These are phyloP conservation scores for Phytophthora fragariae DNA, from an alignment of 352 stramenopile genomes.

Conservation along the genomic window DNA sequence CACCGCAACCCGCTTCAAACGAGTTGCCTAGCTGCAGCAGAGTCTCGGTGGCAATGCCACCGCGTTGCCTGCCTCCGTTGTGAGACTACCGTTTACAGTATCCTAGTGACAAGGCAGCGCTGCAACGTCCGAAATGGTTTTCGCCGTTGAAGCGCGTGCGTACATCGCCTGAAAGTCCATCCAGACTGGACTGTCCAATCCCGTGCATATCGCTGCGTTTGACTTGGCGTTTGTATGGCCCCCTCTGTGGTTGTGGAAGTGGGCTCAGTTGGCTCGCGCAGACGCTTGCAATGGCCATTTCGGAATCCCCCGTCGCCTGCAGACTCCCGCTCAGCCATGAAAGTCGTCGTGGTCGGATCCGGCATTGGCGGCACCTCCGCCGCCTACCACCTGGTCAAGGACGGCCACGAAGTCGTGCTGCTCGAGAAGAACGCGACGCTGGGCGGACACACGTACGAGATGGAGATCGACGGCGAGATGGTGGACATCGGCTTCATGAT, in stretches of 20 bases:
- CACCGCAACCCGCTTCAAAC: constrained; percentile 35
- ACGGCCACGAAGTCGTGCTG: constrained; percentile 84
- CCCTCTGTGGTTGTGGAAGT: constrained; percentile 31
- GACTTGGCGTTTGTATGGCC: constrained; percentile 43
- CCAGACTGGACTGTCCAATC: constrained; percentile 22
- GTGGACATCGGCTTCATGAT: constrained; percentile 93
- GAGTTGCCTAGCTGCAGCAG: constrained; percentile 8
- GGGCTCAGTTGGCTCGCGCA: constrained; percentile 23
- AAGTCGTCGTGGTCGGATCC: constrained; percentile 85
- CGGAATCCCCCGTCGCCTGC: constrained; percentile 9
- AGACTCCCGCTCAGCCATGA: constrained; percentile 51
- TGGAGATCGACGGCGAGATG: constrained; percentile 87
- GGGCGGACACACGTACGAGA: constrained; percentile 86
- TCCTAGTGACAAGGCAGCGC: neutral
- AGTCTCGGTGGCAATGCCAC: neutral
- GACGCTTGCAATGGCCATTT: constrained; percentile 34
- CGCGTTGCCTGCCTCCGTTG: neutral
- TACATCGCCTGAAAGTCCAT: constrained; percentile 3
- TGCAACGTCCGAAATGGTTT: constrained; percentile 6
- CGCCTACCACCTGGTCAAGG: constrained; percentile 85
- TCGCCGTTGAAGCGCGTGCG: constrained; percentile 12
- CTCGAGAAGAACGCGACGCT: constrained; percentile 85
- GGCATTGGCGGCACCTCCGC: constrained; percentile 86
- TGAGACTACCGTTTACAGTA: neutral
- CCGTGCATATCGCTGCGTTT: constrained; percentile 10